Evolutionary conservation across 2,329 filamentous ascomycete species (phyloP), one percentile per base, ranked within the genome.

Genomic region (Fusarium fracticaudum): DNA sequence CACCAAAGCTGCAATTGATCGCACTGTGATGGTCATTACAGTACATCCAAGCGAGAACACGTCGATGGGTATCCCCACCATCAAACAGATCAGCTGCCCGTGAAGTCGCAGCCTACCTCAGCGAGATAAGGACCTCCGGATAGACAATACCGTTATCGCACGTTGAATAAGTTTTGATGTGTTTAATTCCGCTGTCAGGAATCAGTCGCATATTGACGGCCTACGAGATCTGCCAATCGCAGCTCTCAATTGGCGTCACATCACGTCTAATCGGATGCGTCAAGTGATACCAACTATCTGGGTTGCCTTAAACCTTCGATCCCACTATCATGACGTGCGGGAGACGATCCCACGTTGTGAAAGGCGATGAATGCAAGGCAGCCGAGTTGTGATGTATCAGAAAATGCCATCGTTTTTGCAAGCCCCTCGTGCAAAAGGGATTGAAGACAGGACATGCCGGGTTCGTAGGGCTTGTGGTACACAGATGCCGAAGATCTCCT

Each of bases 241-340:
- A 45, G 41, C 29, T 51, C 31, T 60, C 64, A 72, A 74, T 74
- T 74, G 68, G 40, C 47, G 60, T 73, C 43, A 29, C 67, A 74
- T 72, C 48, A 38, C 29, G 47, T 58, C 45, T 45, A 48, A 40
- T 37, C 57, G 44, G 50, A 65, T 69, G 55, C 29, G 60, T 72
- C 72, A 74, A 74, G 60, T 75, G 71, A 74, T 75, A 64, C 68
- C 64, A 58, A 68, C 29, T 64, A 40, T 37, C 40, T 51, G 58
- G 67, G 67, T 57, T 63, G 63, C 38, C 67, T 67, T 58, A 48
- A 74, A 67, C 58, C 55, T 74, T 60, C 44, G n/a, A 61, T 65
- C 53, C 71, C 45, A 54, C 50, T 65, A 60, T 63, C 58, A 69
- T 69, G 58, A 63, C 67, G 67, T 72, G 44, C 44, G 41, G 55